These are phyloP conservation scores for Sordaria brevicollis DNA, from an alignment of 495 filamentous ascomycete species.

Conservation along the genomic window DNA sequence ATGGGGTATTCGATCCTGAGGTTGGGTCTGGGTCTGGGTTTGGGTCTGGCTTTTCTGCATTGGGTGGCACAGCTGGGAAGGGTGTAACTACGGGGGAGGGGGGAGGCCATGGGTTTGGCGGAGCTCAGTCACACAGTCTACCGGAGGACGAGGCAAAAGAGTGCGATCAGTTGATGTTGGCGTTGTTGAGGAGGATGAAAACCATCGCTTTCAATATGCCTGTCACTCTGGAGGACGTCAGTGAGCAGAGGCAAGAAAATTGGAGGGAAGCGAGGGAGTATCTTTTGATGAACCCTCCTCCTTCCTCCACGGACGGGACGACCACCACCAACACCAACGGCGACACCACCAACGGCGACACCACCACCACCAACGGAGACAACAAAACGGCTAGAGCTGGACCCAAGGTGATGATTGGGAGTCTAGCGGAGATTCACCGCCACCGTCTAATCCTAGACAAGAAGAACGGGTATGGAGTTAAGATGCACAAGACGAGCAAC, in stretches of 20 bases:
- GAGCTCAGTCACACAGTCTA: too few species aligned
- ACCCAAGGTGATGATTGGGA: constrained; percentile 19
- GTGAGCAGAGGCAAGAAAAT: not conserved
- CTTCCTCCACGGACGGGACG: too few species aligned
- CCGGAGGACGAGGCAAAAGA: not conserved
- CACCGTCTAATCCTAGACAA: constrained; percentile 10
- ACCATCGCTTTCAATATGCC: not conserved
- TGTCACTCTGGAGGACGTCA: not conserved
- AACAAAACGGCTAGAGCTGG: too few species aligned
- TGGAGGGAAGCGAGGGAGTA: not conserved
- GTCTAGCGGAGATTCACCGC: constrained; percentile 23
- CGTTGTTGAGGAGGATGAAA: constrained; percentile 1
- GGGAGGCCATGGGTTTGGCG: too few species aligned
- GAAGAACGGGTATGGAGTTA: constrained; percentile 4
- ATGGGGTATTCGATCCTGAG: not conserved
- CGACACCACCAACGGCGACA: too few species aligned
- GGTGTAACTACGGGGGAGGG: too few species aligned
- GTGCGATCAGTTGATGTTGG: constrained; percentile 3
- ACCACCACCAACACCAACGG: too few species aligned
- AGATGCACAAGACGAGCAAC: constrained; percentile 8
- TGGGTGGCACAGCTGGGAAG: too few species aligned
- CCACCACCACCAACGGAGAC: too few species aligned
- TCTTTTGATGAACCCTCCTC: not conserved
- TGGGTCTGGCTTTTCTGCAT: not conserved
- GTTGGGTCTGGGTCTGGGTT: fast-evolving